Conservation (phyloP, 108 stramenopile genomes). For the Cyclotella kingstonii region DNA sequence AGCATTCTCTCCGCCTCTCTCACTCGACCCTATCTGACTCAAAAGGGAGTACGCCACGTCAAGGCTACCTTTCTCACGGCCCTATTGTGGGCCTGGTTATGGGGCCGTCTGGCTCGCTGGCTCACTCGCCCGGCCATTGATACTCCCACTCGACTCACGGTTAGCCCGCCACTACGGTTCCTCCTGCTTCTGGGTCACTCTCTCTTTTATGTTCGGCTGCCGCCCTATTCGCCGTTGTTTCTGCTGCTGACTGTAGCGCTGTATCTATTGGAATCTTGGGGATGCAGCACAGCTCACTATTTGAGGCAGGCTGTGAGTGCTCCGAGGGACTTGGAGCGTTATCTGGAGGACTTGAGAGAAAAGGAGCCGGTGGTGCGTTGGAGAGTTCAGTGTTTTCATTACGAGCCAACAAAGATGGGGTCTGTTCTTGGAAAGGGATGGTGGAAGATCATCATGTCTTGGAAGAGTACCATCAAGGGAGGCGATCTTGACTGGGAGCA, state of each 20-base stretch:
- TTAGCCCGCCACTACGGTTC: conserved; percentile 33
- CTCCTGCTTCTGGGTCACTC: conserved; percentile 25
- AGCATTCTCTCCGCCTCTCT: conserved; percentile 36
- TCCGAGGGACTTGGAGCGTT: conserved; percentile 59
- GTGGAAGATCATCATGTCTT: conserved; percentile 5
- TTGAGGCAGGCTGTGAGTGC: conserved; percentile 64
- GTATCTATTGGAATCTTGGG: conserved; percentile 76
- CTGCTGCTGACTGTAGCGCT: conserved; percentile 41
- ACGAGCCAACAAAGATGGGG: conserved; percentile 58
- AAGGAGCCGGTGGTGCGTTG: conserved; percentile 65
- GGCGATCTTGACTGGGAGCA: neutral
- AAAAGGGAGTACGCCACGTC: conserved; percentile 40
- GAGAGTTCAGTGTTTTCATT: conserved; percentile 83
- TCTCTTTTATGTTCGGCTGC: conserved; percentile 38
- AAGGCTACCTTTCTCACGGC: conserved; percentile 35
- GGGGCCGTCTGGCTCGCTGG: conserved; percentile 37
- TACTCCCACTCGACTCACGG: neutral
- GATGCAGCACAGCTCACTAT: conserved; percentile 69
- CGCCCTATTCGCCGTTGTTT: conserved; percentile 36
- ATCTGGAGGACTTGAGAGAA: conserved; percentile 56
- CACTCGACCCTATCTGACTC: conserved; percentile 39
- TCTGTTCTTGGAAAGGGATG: conserved; percentile 9
- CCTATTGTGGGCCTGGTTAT: conserved; percentile 38
- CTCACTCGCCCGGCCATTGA: conserved; percentile 19
- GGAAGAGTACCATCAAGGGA: neutral